phyloP scores from a whole-genome alignment of 2,329 filamentous ascomycete species.

The Emmonsia crescens region DNA sequence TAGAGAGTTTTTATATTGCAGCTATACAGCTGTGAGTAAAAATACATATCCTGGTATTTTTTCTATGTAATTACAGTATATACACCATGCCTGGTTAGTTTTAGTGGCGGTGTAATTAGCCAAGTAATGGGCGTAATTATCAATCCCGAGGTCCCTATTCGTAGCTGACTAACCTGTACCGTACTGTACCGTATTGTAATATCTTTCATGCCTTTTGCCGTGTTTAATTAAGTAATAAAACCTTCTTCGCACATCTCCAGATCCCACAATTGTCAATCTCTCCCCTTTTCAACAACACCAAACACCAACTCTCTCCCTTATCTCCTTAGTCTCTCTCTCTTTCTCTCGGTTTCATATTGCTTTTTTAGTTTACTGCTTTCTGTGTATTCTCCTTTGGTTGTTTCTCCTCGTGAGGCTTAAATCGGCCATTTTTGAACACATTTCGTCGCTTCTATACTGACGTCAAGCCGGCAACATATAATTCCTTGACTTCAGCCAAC shows the following conservation, averaged over 20 bases:
- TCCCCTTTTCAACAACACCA: neutral
- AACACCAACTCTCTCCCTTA: neutral
- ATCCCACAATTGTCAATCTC: neutral
- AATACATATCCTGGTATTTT: no score
- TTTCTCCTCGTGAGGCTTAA: neutral
- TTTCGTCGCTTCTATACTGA: neutral
- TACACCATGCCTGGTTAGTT: no score
- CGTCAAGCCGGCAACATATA: neutral
- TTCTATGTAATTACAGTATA: no score
- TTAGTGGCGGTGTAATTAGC: no score
- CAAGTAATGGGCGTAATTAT: no score
- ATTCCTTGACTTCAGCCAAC: neutral
- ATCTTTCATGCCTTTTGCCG: neutral
- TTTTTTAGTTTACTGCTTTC: constrained; percentile 8
- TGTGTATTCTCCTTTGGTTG: constrained; percentile 5
- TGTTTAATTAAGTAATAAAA: neutral
- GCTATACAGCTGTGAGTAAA: no score
- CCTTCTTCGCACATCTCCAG: neutral
- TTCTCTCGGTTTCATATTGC: neutral
- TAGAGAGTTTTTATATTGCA: no score
- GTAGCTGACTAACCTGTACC: neutral
- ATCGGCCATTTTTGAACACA: neutral
- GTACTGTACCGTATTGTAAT: neutral
- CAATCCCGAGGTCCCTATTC: no score
- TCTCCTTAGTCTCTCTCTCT: neutral